Base-by-base conservation (phyloP, 345 rosid genomes). In the Balakata baccata region DNA sequence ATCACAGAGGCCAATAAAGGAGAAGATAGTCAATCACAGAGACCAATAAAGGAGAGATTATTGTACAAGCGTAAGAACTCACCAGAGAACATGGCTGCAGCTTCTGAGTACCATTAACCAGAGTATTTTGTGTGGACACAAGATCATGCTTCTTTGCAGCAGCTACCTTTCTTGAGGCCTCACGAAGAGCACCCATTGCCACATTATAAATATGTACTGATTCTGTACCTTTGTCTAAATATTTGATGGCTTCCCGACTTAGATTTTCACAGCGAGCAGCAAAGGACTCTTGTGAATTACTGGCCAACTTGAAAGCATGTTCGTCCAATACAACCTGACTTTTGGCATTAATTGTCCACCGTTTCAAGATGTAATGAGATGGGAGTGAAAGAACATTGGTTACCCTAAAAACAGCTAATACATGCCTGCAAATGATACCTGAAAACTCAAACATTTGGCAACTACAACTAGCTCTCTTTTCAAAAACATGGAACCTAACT, bases 361-460 rank as follows among this genome's bases (percentile, higher is more conserved):
- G 83, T 64, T 76, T 83, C 74, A 86, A 69, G 75, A 86, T 73
- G 70, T 83, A 86, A 59, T 69, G 78, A 51, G 84, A 74, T 13
- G 85, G 89, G 69, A 86, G 82, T 16, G 84, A 75, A 51, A 83
- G 85, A 74, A 81, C 81, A 81, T 86, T 86, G 37, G 85, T 79
- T 29, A 86, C 86, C 71, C 85, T 81, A 68, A 83, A 86, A 73
- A 81, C 89, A 52, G 85, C 83, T 57, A 81, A 69, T 43, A 81
- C 72, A 65, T 86, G 89, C 72, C 82, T 79, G 57, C 86, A 83
- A 54, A 81, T 69, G 37, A 86, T 75, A n/a, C 89, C 89, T 22
- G 84, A 86, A 76, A 81, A 81, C 61, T 83, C 89, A 79, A 81
- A 86, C 86, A 83, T 81, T 71, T 78, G 80, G 77, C 89, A 81